Evolutionary conservation across 176 grass and related monocot genomes (phyloP), one percentile per base, ranked within the genome.

Genomic region (Zizania latifolia): DNA sequence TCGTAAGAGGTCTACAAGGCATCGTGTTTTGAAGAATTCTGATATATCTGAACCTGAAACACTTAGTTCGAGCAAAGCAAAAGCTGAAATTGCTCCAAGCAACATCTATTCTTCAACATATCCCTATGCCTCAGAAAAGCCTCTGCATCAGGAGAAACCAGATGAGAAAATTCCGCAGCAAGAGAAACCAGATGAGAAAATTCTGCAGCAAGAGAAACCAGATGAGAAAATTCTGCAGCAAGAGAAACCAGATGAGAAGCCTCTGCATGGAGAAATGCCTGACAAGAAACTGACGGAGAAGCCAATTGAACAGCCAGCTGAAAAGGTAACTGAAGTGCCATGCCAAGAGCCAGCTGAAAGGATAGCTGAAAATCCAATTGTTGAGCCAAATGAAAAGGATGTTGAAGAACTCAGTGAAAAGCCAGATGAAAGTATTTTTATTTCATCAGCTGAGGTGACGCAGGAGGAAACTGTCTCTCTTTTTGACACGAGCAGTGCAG

Each of bases 1-100:
- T 50, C 85, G 95, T 23, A 94, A 86, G 84, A 99, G 89, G 85
- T 99, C 92, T 72, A 92, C 92, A 76, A 87, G 92, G 66, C 95
- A 99, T 50, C 87, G 84, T 69, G 89, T 94, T 71, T 58, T 99
- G 74, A 94, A 90, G 82, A 92, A 90, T 40, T 90, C 79, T 32
- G 92, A 89, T 77, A 83, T 91, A 38, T 90, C 86, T 2, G 94
- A 94, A 71, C 83, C 81, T 51, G 71, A 89, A 85, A 82, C 91
- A 82, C 62, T 88, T 68, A 92, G 81, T 72, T 85, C 84, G 26
- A 93, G 86, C 81, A 99, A 92, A 84, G 95, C 90, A 80, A 92
- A 85, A 71, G 40, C 85, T 90, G 90, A 92, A 16, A 62, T 85
- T 65, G 44, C 87, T 79, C 83, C 72, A 46, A 82, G 40, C 59